Conservation (phyloP, 1,284 basidiomycete genomes). For the Malassezia sympodialis region DNA sequence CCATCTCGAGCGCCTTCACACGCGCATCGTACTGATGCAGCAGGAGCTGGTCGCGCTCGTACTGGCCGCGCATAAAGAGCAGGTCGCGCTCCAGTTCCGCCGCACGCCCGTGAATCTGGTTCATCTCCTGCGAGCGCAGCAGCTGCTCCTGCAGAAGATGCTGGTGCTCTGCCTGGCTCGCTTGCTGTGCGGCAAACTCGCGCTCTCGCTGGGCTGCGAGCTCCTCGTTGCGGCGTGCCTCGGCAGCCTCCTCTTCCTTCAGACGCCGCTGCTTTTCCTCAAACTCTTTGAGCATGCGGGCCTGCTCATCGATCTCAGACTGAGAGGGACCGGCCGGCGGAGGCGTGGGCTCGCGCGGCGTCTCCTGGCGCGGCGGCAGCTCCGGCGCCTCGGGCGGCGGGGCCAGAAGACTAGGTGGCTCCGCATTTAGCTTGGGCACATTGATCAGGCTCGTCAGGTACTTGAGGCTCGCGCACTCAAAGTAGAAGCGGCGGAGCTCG, state of each 20-base stretch:
- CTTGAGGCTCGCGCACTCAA: slow-evolving; percentile 47
- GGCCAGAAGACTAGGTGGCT: slow-evolving; percentile 46
- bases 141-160: slow-evolving; percentile 79
- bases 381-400: slow-evolving; percentile 38
- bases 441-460: slow-evolving; percentile 47
- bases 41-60: slow-evolving; percentile 94
- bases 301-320: slow-evolving; percentile 77
- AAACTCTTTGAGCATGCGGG: slow-evolving; percentile 87
- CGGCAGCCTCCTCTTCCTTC: slow-evolving; percentile 66
- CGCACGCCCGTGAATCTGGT: slow-evolving; percentile 53
- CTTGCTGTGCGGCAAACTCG: slow-evolving; percentile 84
- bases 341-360: slow-evolving; percentile 24
- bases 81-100: slow-evolving; percentile 81
- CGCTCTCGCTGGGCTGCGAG: slow-evolving; percentile 69
- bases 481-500: slow-evolving; percentile 45
- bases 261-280: slow-evolving; percentile 85
- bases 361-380: slow-evolving; percentile 32
- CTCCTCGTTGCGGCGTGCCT: slow-evolving; percentile 68
- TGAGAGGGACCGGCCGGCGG: slow-evolving; percentile 33
- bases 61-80: slow-evolving; percentile 87
- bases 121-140: slow-evolving; percentile 62
- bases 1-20: slow-evolving; percentile 89
- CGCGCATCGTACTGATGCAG: slow-evolving; percentile 94
- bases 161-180: slow-evolving; percentile 77
- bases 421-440: slow-evolving; percentile 46